Base-by-base conservation (phyloP, 208 protist genomes). In the Pavlovales sp. region DNA sequence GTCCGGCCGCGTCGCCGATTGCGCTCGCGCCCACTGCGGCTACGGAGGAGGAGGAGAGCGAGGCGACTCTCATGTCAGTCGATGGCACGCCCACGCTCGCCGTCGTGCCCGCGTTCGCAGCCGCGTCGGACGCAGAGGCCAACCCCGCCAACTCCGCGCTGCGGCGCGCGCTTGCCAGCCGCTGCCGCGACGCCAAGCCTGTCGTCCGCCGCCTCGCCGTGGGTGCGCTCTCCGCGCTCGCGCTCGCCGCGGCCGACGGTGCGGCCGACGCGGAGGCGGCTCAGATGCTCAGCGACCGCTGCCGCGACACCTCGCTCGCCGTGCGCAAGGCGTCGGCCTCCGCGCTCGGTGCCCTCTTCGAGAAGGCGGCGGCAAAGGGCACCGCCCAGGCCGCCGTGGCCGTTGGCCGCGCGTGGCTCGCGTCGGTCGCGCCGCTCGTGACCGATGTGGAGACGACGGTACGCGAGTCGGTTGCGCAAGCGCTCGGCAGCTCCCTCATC, bases 131-230 rank as follows among this genome's bases (percentile, higher is more conserved):
- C n/a, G n/a, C n/a, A 11, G 38, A 18, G 79, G n/a, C 67, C 41
- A 41, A 84, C 32, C 41, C 79, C 22, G 34, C 39, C 30, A 10
- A 67, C 79, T 7, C 79, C 32, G 0, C 82, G 0, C 47, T 86
- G 41, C 41, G 34, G 7, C 2, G 36, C 0, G 11, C 14, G 36
- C 47, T 86, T 1, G 10, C 26, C 36, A 0, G 0, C 28, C 82
- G 82, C 34, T 86, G 82, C 38, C 36, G 20, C 1, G 82, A 86
- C 82, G 82, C 66, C 41, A 28, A 38, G 37, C 82, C 82, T 0
- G 47, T 30, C 66, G 82, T 86, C 18, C 82, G 82, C 4, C 2
- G 57, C 0, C 57, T 38, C 10, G 79, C 79, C 30, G 37, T 84
- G 41, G 5, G 36, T 10, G 39, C 77, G 39, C 77, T 46, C 2